Percentiles rank a stretch among this genome's conserved stretches.
Evolutionary conservation across 331 rosid species (phyloP).

Genomic region (Quercus phellos): DNA sequence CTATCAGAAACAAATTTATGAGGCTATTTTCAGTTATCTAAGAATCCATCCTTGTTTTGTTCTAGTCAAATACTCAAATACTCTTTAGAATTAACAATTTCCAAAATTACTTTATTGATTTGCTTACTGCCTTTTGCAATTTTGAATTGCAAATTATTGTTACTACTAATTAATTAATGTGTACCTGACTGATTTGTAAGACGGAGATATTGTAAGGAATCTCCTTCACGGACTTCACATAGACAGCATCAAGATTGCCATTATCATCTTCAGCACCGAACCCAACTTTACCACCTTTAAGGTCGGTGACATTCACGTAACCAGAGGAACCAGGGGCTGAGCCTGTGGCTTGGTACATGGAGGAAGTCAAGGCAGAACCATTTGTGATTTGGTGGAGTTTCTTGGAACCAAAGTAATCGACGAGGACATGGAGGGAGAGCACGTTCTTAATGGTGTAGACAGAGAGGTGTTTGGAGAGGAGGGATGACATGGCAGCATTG

Average conservation of each 20-base stretch:
- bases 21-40: no score
- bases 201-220: constrained; percentile 67
- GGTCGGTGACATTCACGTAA: constrained; percentile 75
- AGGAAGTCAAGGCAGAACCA: constrained; percentile 62
- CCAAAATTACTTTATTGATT: no score
- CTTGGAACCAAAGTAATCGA: constrained; percentile 81
- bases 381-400: constrained; percentile 81
- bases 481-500: constrained; percentile 77
- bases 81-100: no score
- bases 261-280: constrained; percentile 62
- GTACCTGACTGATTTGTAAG: constrained; percentile 68
- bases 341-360: constrained; percentile 80
- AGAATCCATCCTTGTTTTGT: no score
- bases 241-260: constrained; percentile 51
- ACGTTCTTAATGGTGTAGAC: constrained; percentile 61
- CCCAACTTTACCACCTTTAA: constrained; percentile 79
- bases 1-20: no score
- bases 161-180: no score
- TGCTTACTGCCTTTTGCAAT: no score
- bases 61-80: no score
- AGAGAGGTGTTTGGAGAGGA: constrained; percentile 58
- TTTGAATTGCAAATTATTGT: no score
- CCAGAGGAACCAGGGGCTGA: constrained; percentile 75
- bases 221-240: constrained; percentile 68
- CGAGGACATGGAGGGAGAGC: constrained; percentile 82